A percentile compares a stretch with the other conserved stretches of the same genome.
Conservation (phyloP, 1,139 yeast species). For the Blastobotrys capitulatus region DNA sequence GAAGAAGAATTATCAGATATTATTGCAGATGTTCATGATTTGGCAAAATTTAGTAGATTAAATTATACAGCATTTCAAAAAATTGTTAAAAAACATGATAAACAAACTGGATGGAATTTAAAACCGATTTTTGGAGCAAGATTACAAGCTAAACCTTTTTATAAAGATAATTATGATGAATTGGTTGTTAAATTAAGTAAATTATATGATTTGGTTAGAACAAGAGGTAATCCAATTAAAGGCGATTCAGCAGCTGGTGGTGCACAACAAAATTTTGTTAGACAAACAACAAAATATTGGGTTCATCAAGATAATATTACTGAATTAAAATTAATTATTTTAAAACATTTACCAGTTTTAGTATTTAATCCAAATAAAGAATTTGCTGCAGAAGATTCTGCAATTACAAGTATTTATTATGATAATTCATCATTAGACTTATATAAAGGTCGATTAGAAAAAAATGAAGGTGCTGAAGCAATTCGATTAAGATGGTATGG, state of each 20-base stretch:
- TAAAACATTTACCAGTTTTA: slow-evolving; percentile 92
- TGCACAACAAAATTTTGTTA: slow-evolving; percentile 91
- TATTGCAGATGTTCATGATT: slow-evolving; percentile 95
- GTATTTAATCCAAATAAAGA: slow-evolving; percentile 96
- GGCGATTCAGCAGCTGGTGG: slow-evolving; percentile 98
- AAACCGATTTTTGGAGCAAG: slow-evolving; percentile 92
- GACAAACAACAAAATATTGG: slow-evolving; percentile 99
- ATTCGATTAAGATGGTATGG: slow-evolving; percentile 98
- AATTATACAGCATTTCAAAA: slow-evolving; percentile 96
- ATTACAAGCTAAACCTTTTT: slow-evolving; percentile 88
- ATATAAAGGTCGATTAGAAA: slow-evolving; percentile 88
- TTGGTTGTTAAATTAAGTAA: slow-evolving; percentile 85
- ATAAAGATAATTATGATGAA: slow-evolving; percentile 87
- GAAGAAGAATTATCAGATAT: slow-evolving; percentile 90
- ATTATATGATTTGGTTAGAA: slow-evolving; percentile 86
- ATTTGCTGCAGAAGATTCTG: slow-evolving; percentile 88
- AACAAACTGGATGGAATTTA: slow-evolving; percentile 73
- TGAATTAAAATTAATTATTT: slow-evolving; percentile 85
- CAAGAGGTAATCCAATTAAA: slow-evolving; percentile 88
- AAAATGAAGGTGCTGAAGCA: slow-evolving; percentile 99
- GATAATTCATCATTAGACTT: slow-evolving; percentile 86
- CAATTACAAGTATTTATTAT: slow-evolving; percentile 92
- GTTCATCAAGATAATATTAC: slow-evolving; percentile 98
- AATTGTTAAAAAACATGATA: slow-evolving; percentile 93
- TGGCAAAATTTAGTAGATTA: slow-evolving; percentile 85